phyloP scores from a whole-genome alignment of 2,329 filamentous ascomycete genomes.

The Capronia epimyces region DNA sequence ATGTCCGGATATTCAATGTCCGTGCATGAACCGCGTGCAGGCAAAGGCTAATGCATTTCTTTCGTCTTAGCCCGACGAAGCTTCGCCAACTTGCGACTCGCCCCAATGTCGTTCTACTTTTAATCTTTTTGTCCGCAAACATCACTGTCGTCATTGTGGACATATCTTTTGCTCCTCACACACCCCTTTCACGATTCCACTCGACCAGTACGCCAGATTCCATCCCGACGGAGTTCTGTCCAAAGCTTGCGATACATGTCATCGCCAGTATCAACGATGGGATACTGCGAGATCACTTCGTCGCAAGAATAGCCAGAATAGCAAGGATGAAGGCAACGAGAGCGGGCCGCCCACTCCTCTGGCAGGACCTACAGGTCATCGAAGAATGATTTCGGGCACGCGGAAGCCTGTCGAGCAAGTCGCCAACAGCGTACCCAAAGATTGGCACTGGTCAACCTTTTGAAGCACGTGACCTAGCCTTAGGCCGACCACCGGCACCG shows the following conservation, averaged over 20 bases:
- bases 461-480: constrained; percentile 32
- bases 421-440: constrained; percentile 51
- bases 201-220: constrained; percentile 60
- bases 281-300: constrained; percentile 45
- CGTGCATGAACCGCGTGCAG: constrained; percentile 7
- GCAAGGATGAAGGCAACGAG: constrained; percentile 25
- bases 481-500: constrained; percentile 1
- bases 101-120: constrained; percentile 55
- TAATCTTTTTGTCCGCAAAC: constrained; percentile 57
- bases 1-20: background rate
- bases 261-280: constrained; percentile 54
- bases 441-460: constrained; percentile 61
- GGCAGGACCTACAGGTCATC: constrained; percentile 22
- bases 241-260: constrained; percentile 58
- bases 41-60: constrained; percentile 16
- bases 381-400: constrained; percentile 27
- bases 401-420: constrained; percentile 41
- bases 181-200: constrained; percentile 51
- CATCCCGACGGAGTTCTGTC: constrained; percentile 53
- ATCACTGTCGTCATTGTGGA: constrained; percentile 63
- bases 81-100: constrained; percentile 52
- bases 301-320: constrained; percentile 47
- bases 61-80: constrained; percentile 50
- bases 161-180: constrained; percentile 60
- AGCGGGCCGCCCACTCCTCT: constrained; percentile 23